Percentiles rank a stretch among this genome's conserved stretches.
Conservation (phyloP, 1,284 basidiomycete genomes). For the Gomphus sp. region DNA sequence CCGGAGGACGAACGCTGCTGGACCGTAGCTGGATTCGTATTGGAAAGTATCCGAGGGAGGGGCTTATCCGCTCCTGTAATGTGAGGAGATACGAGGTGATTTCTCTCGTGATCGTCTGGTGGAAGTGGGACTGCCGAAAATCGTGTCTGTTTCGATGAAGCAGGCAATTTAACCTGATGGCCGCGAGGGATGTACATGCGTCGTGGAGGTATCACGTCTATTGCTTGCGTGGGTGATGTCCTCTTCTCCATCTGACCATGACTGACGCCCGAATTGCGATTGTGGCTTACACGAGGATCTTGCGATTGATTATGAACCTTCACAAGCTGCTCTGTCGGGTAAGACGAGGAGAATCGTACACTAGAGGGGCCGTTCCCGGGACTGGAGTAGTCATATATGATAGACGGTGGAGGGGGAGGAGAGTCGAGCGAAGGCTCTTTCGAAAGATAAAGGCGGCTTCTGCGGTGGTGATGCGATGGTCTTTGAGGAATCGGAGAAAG, state of each 20-base stretch:
- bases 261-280: not conserved
- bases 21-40: slow-evolving; percentile 12
- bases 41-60: slow-evolving; percentile 21
- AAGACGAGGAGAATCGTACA: not conserved
- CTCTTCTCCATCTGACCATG: not conserved
- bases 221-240: not conserved
- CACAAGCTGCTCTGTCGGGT: not conserved
- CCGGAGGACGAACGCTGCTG: not conserved
- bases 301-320: not conserved
- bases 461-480: slow-evolving; percentile 11
- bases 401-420: slow-evolving; percentile 29
- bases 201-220: not conserved
- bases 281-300: not conserved
- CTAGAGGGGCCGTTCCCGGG: not conserved
- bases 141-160: not conserved
- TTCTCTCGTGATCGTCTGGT: slow-evolving; percentile 11
- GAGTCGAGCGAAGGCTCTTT: slow-evolving; percentile 8
- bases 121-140: slow-evolving; percentile 14
- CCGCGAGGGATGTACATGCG: not conserved
- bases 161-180: not conserved
- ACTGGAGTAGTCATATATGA: slow-evolving; percentile 25
- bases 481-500: slow-evolving; percentile 12
- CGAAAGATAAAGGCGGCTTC: not conserved
- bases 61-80: slow-evolving; percentile 20
- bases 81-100: slow-evolving; percentile 1